Percentiles rank a stretch among this genome's conserved stretches.
Conservation (phyloP, 768 basidiomycete genomes). For the Leccinum rimulosum region DNA sequence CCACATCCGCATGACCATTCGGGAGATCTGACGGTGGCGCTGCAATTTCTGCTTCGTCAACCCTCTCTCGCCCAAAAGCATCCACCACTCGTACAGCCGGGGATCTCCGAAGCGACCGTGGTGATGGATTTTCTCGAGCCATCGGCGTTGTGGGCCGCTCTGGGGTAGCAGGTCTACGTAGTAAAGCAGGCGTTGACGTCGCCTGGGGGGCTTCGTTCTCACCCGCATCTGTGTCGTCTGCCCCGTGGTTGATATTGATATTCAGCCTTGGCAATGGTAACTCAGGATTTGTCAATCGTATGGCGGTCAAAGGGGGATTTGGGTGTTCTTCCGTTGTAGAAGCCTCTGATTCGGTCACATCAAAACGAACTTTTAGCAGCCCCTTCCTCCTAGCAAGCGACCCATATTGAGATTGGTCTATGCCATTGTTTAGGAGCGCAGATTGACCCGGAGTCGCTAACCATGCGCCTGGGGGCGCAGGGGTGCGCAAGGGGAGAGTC, state of each 20-base stretch:
- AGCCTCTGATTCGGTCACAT: slow-evolving; percentile 40
- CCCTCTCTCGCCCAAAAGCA: slow-evolving; percentile 59
- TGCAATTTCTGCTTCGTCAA: slow-evolving; percentile 11
- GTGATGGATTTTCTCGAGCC: slow-evolving; percentile 25
- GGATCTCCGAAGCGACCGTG: slow-evolving; percentile 43
- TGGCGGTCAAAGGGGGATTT: slow-evolving; percentile 27
- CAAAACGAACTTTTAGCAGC: slow-evolving; percentile 71
- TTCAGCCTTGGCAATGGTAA: slow-evolving; percentile 9
- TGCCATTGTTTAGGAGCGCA: slow-evolving; percentile 11
- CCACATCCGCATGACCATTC: slow-evolving; percentile 19
- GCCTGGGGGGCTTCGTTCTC: slow-evolving; percentile 4
- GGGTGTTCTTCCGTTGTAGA: slow-evolving; percentile 30
- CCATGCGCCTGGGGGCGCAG: slow-evolving; percentile 72
- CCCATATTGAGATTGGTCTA: slow-evolving; percentile 31
- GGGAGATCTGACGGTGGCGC: background rate
- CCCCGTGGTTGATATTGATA: background rate
- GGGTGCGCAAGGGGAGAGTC: slow-evolving; percentile 51
- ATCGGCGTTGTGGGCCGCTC: slow-evolving; percentile 25
- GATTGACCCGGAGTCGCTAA: slow-evolving; percentile 49
- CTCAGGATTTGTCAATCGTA: slow-evolving; percentile 24
- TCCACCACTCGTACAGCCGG: slow-evolving; percentile 65
- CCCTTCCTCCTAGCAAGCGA: slow-evolving; percentile 47
- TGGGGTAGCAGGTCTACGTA: slow-evolving; percentile 19
- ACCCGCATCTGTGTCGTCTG: slow-evolving; percentile 10
- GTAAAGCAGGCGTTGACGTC: slow-evolving; percentile 1